Percentiles rank a stretch among this genome's conserved stretches.
These are phyloP conservation scores for Saccharum spontaneum DNA, from an alignment of 176 grass and related monocot species.

Conservation along the genomic window DNA sequence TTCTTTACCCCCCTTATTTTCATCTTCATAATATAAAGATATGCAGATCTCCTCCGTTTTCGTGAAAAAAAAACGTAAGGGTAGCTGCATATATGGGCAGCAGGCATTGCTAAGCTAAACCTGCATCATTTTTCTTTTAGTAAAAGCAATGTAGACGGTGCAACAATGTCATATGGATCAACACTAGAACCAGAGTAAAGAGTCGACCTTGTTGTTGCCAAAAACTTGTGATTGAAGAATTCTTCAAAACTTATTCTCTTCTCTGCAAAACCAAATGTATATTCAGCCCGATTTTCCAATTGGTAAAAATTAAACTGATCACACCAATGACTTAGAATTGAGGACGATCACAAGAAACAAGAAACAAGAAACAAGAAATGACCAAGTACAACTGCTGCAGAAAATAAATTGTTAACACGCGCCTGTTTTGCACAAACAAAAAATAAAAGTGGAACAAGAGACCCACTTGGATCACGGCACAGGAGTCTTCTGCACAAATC, in stretches of 20 bases:
- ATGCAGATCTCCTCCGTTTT: background rate
- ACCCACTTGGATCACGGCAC: conserved; percentile 51
- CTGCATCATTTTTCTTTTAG: background rate
- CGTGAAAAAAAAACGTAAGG: background rate
- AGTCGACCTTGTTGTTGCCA: conserved; percentile 44
- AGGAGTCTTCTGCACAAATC: conserved; percentile 68
- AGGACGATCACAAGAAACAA: background rate
- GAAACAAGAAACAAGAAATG: background rate
- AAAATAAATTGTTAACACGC: conserved; percentile 1
- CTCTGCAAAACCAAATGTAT: conserved; percentile 47
- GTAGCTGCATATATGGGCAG: background rate
- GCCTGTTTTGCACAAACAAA: conserved; percentile 17
- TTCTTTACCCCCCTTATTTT: background rate
- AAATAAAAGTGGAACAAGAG: background rate
- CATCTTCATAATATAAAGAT: background rate
- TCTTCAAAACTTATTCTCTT: conserved; percentile 77
- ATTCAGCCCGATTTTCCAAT: conserved; percentile 14
- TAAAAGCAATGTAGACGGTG: conserved; percentile 4
- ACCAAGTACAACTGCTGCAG: background rate
- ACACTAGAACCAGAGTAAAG: conserved; percentile 29
- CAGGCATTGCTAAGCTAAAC: conserved; percentile 19
- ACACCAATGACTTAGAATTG: background rate
- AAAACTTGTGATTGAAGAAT: conserved; percentile 72
- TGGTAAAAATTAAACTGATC: background rate
- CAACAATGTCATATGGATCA: conserved; percentile 27